Evolutionary conservation across 805 yeast genomes (phyloP), one percentile per base, ranked within the genome.

Genomic region (Scheffersomyces amazonensis): DNA sequence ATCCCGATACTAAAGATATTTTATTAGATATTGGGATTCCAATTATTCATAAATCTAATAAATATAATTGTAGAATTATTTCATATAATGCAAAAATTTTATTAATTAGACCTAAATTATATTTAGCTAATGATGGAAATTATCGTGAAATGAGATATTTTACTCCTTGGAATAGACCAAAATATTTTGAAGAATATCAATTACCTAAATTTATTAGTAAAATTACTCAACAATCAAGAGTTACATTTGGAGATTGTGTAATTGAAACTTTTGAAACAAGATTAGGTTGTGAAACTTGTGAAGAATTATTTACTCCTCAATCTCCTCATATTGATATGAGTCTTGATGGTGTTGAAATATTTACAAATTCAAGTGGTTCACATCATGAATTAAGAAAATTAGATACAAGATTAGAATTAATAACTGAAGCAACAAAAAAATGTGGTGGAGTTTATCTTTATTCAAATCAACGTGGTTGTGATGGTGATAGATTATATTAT

Each of bases 241-340:
- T 87, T 11, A 77, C 76, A 20, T 81, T 93, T 62, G 99, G 99
- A 36, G 98, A 93, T 69, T 95, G 95, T 39, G 85, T 87, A 3
- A 68, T 93, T 31, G 78, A 84, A 36, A 85, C 96, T 1, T 57
- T 79, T 41, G 97, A 90, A 52, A 88, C 98, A 0, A 81, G 84
- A 31, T 73, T 93, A 39, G 99, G 99, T n/a, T 87, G 91, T 32
- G 99, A 93, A 62, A 95, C 99, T 0, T 93, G 99, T 61, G 99
- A 93, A 60, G 99, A 93, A 62, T 70, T 93, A 40, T 93, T 93
- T 62, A 93, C 99, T 0, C 99, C 99, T 1, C 83, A 87, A 47
- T 81, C 96, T 3, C 99, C 99, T 3, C 96, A 91, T 60, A 86
- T 93, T 39, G 79, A 80, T 15, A 81, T 91, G 87, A 78, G 96